Conservation (phyloP, 331 rosid genomes). For the Phaseolus coccineus region DNA sequence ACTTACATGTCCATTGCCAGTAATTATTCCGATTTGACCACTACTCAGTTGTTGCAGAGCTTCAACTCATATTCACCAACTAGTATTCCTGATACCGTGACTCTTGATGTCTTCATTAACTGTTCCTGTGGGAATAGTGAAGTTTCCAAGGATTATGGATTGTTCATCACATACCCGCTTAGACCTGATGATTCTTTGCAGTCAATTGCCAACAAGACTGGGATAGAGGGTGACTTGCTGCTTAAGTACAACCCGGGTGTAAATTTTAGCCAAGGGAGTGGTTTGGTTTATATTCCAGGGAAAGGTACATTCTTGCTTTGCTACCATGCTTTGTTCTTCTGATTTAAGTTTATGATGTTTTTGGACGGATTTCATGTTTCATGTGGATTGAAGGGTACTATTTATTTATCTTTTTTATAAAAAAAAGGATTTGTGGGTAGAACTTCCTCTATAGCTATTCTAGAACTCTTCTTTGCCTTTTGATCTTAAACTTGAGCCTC, state of each 20-base stretch:
- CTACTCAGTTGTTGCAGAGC: conserved; percentile 43
- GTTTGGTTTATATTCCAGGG: conserved; percentile 70
- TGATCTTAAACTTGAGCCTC: neutral
- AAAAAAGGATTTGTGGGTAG: neutral
- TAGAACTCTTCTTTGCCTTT: neutral
- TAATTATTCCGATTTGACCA: conserved; percentile 59
- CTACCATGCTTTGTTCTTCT: conserved; percentile 30
- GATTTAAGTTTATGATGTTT: conserved; percentile 18
- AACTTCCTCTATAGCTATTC: neutral
- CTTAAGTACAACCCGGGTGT: conserved; percentile 57
- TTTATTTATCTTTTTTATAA: neutral
- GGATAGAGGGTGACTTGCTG: conserved; percentile 40
- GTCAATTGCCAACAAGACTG: conserved; percentile 42
- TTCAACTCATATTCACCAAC: conserved; percentile 38
- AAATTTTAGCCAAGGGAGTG: conserved; percentile 68
- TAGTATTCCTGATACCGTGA: conserved; percentile 41
- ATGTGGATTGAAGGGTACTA: neutral
- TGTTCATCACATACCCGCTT: conserved; percentile 73
- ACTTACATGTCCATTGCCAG: conserved; percentile 50
- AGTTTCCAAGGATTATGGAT: conserved; percentile 59
- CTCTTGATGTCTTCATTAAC: conserved; percentile 56
- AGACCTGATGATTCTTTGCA: conserved; percentile 50
- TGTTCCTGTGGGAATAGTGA: conserved; percentile 65
- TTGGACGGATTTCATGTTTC: neutral
- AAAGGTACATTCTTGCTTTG: conserved; percentile 56